Evolutionary conservation across 805 yeast species (phyloP), one percentile per base, ranked within the genome.

Genomic region (Metschnikowia borealis): DNA sequence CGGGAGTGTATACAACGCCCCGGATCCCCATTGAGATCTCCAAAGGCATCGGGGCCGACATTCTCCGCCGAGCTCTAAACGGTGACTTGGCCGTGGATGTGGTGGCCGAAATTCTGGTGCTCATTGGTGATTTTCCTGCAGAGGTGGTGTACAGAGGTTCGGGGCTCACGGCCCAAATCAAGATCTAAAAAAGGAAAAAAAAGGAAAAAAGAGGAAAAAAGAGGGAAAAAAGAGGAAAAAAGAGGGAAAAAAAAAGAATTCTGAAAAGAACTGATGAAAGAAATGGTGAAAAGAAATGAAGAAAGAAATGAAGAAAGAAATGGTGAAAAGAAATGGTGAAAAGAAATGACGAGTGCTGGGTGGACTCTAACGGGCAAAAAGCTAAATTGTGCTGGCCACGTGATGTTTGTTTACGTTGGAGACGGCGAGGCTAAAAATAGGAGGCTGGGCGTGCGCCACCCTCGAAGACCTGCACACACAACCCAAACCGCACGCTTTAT

Each of bases 1-100:
- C 85, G 0, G 87, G 87, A 0, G 47, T 76, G 6, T 74, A 72
- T 60, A 72, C 65, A 8, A 75, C 83, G 3, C 79, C 78, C 6
- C 63, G 77, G 40, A 68, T 81, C 3, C 81, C 85, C 0, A 69
- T 83, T 15, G 70, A 69, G 29, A 68, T 76, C 44, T 70, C 73
- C 3, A 65, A 66, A 2, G 80, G 81, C 0, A 63, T 76, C 6
- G 81, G 79, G 1, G 74, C 75, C 45, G 81, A 78, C 36, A 66
- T 82, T 11, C 61, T 83, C 29, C 68, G 75, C 39, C 71, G 70
- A 51, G 82, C 83, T 0, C 45, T 82, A 29, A 75, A 79, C 54
- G 82, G 83, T 5, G 70, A 76, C 23, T 65, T 83, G 35, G 64
- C 66, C 4, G 73, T 82, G 18, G 75, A 77, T 39, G 76, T 79